Evolutionary conservation across 441 rosid species (phyloP).

Genomic region (Populus tomentosa): DNA sequence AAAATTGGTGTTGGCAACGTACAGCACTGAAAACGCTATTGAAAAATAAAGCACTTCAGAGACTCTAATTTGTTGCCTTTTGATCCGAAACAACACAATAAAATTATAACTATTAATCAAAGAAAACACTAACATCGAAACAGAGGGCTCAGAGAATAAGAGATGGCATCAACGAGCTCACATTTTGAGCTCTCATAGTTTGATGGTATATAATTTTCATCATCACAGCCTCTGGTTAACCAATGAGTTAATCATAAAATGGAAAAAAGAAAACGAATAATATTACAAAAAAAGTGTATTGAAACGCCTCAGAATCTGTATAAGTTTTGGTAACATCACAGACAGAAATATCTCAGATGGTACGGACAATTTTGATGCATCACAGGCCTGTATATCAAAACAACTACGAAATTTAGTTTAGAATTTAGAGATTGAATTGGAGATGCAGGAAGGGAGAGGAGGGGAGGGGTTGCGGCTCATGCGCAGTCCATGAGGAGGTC

Average conservation of each 20-base stretch:
- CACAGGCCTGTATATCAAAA: constrained; percentile 16
- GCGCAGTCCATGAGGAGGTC: too few relatives aligned
- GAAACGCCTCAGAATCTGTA: constrained; percentile 34
- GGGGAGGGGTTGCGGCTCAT: too few relatives aligned
- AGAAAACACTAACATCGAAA: too few relatives aligned
- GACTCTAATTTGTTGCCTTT: constrained; percentile 65
- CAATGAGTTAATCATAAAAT: neutral
- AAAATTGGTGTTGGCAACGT: constrained; percentile 43
- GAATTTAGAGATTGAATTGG: neutral
- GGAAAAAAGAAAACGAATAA: neutral
- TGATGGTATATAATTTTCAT: constrained; percentile 43
- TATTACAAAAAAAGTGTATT: neutral
- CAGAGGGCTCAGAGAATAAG: too few relatives aligned
- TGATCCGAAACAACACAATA: constrained; percentile 33
- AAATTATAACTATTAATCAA: neutral
- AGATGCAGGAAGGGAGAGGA: too few relatives aligned
- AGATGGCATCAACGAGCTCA: constrained; percentile 33
- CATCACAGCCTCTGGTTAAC: constrained; percentile 31
- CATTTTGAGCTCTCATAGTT: constrained; percentile 36
- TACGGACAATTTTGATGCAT: constrained; percentile 41
- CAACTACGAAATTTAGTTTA: neutral
- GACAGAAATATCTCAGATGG: constrained; percentile 38
- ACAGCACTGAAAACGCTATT: constrained; percentile 53
- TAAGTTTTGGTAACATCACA: constrained; percentile 14
- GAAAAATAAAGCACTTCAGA: constrained; percentile 34